Evolutionary conservation across 1,284 basidiomycete species (phyloP), one percentile per base, ranked within the genome.

Genomic region (Phenoliferia sp.): DNA sequence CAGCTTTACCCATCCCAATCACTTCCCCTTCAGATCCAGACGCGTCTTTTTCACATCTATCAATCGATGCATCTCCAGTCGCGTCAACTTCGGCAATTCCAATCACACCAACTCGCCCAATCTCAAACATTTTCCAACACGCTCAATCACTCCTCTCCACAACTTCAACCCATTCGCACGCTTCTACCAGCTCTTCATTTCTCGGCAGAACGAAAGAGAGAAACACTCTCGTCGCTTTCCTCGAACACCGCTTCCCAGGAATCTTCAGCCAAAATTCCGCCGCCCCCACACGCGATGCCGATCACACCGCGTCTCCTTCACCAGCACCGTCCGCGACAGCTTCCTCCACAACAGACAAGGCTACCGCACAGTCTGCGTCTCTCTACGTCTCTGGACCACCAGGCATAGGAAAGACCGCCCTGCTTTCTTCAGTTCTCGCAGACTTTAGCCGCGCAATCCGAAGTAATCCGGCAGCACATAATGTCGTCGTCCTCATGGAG

Each of bases 381-480:
- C 74, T 81, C 28, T 81, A 81, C 73, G 76, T 81, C 35, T 81
- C 80, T 31, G 80, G 80, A n/a, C 75, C 79, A 33, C 80, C 80
- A 3, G 80, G 80, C 1, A 80, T 80, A 4, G 80, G 80, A 59
- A 81, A 81, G 72, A 81, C 80, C 15, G 80, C 79, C 3, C 75
- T 81, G 2, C 71, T 81, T 3, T 73, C 74, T 1, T 74, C 76
- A 4, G 74, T 80, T n/a, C 65, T 81, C 26, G 69, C 69, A 28
- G 73, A 76, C n/a, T 72, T 78, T 2, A 22, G 44, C 36, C 35
- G 56, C 50, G 19, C 33, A n/a, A 31, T 71, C 32, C 56, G 28
- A n/a, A 62, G 65, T 36, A 39, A 44, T 19, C 48, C 9, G 59
- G 64, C 2, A n/a, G 61, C 34, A 19, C 55, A 33, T 22, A 66